phyloP scores from a whole-genome alignment of 2,329 filamentous ascomycete species.

The Exophiala sp. region DNA sequence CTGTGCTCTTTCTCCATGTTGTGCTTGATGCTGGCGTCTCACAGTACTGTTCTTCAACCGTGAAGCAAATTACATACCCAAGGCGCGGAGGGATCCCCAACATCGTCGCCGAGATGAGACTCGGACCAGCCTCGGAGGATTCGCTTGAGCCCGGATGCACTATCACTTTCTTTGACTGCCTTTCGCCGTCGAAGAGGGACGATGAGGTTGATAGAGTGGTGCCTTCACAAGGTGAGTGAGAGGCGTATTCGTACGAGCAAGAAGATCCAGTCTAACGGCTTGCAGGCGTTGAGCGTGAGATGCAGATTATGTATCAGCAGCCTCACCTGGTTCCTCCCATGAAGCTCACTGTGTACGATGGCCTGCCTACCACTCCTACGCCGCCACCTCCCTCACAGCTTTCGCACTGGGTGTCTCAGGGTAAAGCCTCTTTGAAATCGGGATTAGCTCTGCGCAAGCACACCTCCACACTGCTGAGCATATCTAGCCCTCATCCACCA shows the following conservation, averaged over 20 bases:
- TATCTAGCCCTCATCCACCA: constrained; percentile 37
- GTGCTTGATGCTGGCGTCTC: constrained; percentile 20
- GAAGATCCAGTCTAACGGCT: constrained; percentile 5
- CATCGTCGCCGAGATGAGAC: constrained; percentile 12
- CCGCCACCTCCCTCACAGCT: constrained; percentile 33
- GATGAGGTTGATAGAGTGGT: background rate
- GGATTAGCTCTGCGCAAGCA: constrained; percentile 40
- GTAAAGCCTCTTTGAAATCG: constrained; percentile 40
- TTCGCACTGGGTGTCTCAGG: constrained; percentile 38
- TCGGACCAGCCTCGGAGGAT: constrained; percentile 10
- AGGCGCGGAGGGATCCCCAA: background rate
- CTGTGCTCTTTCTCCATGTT: constrained; percentile 4
- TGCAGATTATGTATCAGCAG: constrained; percentile 43
- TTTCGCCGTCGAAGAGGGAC: constrained; percentile 10
- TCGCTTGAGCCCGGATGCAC: constrained; percentile 20
- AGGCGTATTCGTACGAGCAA: background rate
- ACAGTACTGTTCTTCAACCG: constrained; percentile 2
- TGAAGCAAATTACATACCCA: constrained; percentile 5
- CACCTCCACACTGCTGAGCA: constrained; percentile 34
- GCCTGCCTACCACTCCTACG: constrained; percentile 36
- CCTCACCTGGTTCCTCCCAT: constrained; percentile 47
- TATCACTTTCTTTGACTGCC: constrained; percentile 19
- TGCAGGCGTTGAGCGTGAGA: constrained; percentile 40
- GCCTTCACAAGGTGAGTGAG: constrained; percentile 8
- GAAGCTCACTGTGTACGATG: constrained; percentile 42